Evolutionary conservation across 1,284 basidiomycete species (phyloP).

Genomic region (Anthracocystis walkeri): DNA sequence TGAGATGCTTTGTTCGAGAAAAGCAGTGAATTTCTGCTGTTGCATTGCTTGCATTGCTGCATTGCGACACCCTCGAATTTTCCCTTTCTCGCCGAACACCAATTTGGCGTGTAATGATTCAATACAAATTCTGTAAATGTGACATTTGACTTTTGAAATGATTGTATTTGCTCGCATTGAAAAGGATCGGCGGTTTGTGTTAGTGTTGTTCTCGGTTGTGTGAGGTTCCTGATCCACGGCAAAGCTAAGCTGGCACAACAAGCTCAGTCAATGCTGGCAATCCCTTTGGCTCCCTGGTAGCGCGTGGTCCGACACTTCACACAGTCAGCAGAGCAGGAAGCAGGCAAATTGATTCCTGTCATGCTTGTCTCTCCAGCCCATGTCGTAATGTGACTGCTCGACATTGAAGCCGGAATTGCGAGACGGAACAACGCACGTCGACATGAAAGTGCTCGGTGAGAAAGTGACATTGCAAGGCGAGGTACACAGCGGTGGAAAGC

Average conservation of each 20-base stretch:
- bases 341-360: no score
- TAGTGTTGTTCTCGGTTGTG: constrained; percentile 36
- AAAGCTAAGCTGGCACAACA: neutral
- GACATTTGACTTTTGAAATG: neutral
- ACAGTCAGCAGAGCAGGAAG: no score
- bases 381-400: neutral
- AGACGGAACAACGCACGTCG: constrained; percentile 1
- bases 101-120: neutral
- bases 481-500: no score
- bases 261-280: neutral
- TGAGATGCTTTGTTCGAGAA: neutral
- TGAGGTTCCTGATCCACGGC: constrained; percentile 7
- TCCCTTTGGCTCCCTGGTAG: no score
- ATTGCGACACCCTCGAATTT: neutral
- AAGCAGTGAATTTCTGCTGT: neutral
- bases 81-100: neutral
- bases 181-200: constrained; percentile 15
- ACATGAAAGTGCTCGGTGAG: neutral
- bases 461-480: neutral
- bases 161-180: neutral
- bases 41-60: no score
- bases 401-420: neutral
- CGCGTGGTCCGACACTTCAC: no score
- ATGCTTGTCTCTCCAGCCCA: no score
- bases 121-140: neutral